Base-by-base conservation (phyloP, 2,329 filamentous ascomycete species). In the Neocucurbitaria cava region DNA sequence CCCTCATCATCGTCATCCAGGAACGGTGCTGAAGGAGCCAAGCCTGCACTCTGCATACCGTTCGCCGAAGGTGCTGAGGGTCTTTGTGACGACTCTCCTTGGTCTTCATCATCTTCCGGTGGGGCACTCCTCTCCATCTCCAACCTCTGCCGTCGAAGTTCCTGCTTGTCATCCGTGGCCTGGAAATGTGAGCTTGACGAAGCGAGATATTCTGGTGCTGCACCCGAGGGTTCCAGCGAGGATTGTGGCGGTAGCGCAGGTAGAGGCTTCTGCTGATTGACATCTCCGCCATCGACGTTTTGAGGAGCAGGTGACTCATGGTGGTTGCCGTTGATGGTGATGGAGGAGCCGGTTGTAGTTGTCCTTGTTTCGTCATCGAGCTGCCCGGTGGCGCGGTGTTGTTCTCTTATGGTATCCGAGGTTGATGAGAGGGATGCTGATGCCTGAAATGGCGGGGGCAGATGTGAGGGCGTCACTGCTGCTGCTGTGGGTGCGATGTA, bases 121-220 rank as follows among this genome's bases (percentile, higher is more conserved):
- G 79, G 79, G 3, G 76, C 77, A 35, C 78, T 81, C 8, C 71
- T 68, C 40, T 78, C 76, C 56, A 75, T 62, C 58, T 78, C 67
- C 4, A 81, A 61, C 43, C 76, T 68, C 8, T 73, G 71, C 15
- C 77, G 68, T 46, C 93, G 89, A 6, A 92, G 78, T 70, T 96
- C 91, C 64, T 88, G 87, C 72, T 96, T 95, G 73, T 96, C 93
- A 50, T 95, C 90, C 13, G 76, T 79, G 3, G 77, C 71, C 58
- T 59, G 73, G 2, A 74, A 61, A 35, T 69, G 65, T 8, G 70
- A 68, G 8, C 79, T 66, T 17, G 66, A 64, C 1, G 64, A 57
- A 18, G 68, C 49, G 55, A 59, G 56, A 59, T 75, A 74, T 18
- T 68, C 54, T 48, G 67, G 70, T 31, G 59, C 63, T 15, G 60